Base-by-base conservation (phyloP, 441 rosid species). In the Jatropha podagrica region DNA sequence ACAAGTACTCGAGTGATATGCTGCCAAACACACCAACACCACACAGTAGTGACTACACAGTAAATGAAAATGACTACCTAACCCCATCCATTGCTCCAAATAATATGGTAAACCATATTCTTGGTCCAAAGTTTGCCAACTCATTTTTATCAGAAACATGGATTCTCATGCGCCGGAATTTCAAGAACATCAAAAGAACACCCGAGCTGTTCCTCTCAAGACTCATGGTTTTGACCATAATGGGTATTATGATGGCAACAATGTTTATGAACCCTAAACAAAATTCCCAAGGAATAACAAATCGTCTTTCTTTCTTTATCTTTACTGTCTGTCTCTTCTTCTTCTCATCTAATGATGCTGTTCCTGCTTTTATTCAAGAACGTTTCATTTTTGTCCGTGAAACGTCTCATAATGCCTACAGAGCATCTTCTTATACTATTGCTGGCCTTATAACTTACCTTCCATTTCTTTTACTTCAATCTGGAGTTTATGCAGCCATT, bases 161-260 rank as follows among this genome's bases (percentile, higher is more conserved):
- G 94, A 81, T 85, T 61, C 90, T 90, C 2, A 87, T 87, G 82
- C 89, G 88, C 17, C 83, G 92, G 17, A 90, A 88, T 81, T 88
- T 90, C 85, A 83, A 80, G 76, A 90, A 83, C 87, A 87, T 88
- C 60, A 14, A 67, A 17, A 86, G 92, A 44, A 90, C 92, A 18
- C 92, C 91, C 1, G 94, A 90, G 77, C 90, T 90, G 23, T 90
- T 90, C 85, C 90, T 88, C 51, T 88, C 92, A 20, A 81, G 94
- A 62, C 88, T 88, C 49, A 20, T 88, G 77, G 92, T 87, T 76
- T 83, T 90, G 51, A 83, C 90, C 5, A n/a, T 83, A 44, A 90
- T 90, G 92, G 92, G 94, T 9, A 1, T 87, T 63, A 83, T 88
- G 92, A 90, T 90, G 94, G 92, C 92, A 23, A 88, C 91, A 10